Evolutionary conservation across 106 monocot genomes (phyloP).

Genomic region (Dendrobium officinale): DNA sequence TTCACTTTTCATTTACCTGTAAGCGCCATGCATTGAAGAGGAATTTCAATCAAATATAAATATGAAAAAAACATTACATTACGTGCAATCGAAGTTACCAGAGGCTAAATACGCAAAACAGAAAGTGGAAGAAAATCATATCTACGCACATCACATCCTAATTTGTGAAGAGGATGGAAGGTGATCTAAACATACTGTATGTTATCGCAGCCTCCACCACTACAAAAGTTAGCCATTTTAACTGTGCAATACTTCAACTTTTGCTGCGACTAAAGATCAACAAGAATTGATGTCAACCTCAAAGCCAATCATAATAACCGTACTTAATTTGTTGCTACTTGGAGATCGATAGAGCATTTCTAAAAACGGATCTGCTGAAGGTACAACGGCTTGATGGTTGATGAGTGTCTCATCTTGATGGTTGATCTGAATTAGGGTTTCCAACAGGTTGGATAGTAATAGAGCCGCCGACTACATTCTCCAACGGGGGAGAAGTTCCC

Average conservation of each 20-base stretch:
- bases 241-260: not conserved
- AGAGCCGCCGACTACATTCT: constrained; percentile 15
- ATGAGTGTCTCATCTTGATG: constrained; percentile 6
- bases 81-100: not conserved
- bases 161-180: not conserved
- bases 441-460: constrained; percentile 14
- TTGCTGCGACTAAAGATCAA: not conserved
- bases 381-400: not conserved
- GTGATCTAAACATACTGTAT: not conserved
- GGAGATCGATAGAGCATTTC: not conserved
- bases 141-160: not conserved
- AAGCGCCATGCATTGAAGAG: not conserved
- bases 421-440: constrained; percentile 16
- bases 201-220: not conserved
- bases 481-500: constrained; percentile 25
- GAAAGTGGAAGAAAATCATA: not conserved
- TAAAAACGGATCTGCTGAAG: not conserved
- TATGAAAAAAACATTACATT: not conserved
- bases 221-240: constrained; percentile 3
- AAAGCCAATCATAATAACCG: not conserved
- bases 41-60: constrained; percentile 1
- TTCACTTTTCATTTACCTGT: too few species aligned
- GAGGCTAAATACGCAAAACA: not conserved
- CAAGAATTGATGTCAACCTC: constrained; percentile 1
- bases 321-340: not conserved